Evolutionary conservation across 805 yeast genomes (phyloP).

Genomic region (Zygotorulaspora florentina): DNA sequence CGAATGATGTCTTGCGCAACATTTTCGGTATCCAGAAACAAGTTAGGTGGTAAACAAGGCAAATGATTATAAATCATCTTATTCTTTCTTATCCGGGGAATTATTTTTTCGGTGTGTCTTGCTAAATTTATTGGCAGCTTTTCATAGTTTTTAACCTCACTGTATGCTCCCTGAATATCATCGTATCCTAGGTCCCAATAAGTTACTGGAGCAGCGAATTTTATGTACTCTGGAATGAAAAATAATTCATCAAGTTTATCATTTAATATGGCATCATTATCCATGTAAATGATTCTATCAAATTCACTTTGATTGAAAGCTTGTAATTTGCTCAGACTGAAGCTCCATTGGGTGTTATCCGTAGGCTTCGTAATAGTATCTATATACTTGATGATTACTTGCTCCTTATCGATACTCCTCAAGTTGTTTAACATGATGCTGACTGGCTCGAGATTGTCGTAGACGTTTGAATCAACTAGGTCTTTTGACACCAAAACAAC

Average conservation of each 20-base stretch:
- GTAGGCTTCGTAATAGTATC: slow-evolving; percentile 21
- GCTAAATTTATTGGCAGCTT: slow-evolving; percentile 23
- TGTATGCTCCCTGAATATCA: slow-evolving; percentile 22
- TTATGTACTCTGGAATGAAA: slow-evolving; percentile 43
- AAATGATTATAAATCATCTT: slow-evolving; percentile 37
- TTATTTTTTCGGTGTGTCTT: slow-evolving; percentile 22
- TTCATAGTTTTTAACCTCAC: slow-evolving; percentile 18
- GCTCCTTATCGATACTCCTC: slow-evolving; percentile 16
- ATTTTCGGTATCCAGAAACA: slow-evolving; percentile 25
- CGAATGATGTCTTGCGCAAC: slow-evolving; percentile 31
- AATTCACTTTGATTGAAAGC: slow-evolving; percentile 48
- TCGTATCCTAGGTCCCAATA: slow-evolving; percentile 37
- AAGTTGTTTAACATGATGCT: slow-evolving; percentile 9
- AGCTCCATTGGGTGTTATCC: slow-evolving; percentile 42
- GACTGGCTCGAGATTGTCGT: slow-evolving; percentile 12
- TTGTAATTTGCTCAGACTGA: slow-evolving; percentile 52
- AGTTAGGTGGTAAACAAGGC: slow-evolving; percentile 35
- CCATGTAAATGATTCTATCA: slow-evolving; percentile 53
- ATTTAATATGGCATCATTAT: slow-evolving; percentile 49
- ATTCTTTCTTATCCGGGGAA: slow-evolving; percentile 19
- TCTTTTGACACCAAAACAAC: slow-evolving; percentile 41
- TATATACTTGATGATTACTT: slow-evolving; percentile 27
- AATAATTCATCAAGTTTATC: slow-evolving; percentile 48
- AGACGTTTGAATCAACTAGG: slow-evolving; percentile 22
- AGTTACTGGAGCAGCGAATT: slow-evolving; percentile 45